phyloP scores from a whole-genome alignment of 768 basidiomycete species.

The Aureoboletus auriporus region DNA sequence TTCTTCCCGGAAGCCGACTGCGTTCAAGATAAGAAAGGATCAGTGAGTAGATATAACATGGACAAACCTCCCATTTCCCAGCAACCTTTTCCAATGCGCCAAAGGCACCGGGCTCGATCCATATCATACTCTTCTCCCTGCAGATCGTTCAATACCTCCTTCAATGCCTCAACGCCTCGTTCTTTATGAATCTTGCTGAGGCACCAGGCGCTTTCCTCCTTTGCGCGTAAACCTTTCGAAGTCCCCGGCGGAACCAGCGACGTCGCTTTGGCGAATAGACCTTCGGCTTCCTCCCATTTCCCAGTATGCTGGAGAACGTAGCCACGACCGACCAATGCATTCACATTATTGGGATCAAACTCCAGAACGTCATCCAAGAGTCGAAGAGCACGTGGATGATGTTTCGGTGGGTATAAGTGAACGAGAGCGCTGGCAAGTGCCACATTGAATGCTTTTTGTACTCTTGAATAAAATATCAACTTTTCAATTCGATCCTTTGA shows the following conservation, averaged over 20 bases:
- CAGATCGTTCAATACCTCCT: slow-evolving; percentile 43
- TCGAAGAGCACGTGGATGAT: slow-evolving; percentile 73
- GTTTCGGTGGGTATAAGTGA: slow-evolving; percentile 84
- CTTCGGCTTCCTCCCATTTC: slow-evolving; percentile 66
- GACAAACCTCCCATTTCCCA: slow-evolving; percentile 69
- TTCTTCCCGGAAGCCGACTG: slow-evolving; percentile 51
- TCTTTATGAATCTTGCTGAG: slow-evolving; percentile 46
- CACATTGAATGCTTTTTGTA: slow-evolving; percentile 63
- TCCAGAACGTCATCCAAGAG: slow-evolving; percentile 71
- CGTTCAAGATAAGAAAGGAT: slow-evolving; percentile 1
- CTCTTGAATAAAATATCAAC: slow-evolving; percentile 37
- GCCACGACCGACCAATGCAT: slow-evolving; percentile 70
- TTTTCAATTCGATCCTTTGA: not conserved
- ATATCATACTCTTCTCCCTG: slow-evolving; percentile 42
- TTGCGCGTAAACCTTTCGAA: slow-evolving; percentile 54
- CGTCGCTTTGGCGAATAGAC: slow-evolving; percentile 57
- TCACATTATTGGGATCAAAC: slow-evolving; percentile 56
- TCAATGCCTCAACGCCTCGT: slow-evolving; percentile 44
- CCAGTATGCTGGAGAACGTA: slow-evolving; percentile 62
- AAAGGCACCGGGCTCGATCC: slow-evolving; percentile 77
- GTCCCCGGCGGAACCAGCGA: slow-evolving; percentile 43
- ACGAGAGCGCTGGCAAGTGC: slow-evolving; percentile 74
- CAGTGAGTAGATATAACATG: not conserved
- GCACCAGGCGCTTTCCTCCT: slow-evolving; percentile 89
- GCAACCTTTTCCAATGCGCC: slow-evolving; percentile 75